Evolutionary conservation across 495 filamentous ascomycete genomes (phyloP).

Genomic region (Hyaloscypha bicolor): DNA sequence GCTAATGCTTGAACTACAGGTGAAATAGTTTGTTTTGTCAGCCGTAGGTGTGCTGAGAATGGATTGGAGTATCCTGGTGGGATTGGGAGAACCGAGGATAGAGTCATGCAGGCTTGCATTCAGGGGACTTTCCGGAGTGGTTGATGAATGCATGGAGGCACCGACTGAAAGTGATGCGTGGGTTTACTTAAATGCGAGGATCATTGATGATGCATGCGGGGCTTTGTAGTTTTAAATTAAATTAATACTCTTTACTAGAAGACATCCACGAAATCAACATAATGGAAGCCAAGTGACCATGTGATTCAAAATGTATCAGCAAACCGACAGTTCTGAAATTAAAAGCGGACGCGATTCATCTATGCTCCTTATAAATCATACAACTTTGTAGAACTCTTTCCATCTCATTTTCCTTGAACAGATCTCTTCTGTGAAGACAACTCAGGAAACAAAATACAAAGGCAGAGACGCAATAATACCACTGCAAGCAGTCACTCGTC

Average conservation of each 20-base stretch:
- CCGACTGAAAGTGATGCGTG: neutral
- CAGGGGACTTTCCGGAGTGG: neutral
- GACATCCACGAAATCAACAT: neutral
- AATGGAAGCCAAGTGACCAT: neutral
- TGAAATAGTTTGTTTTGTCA: neutral
- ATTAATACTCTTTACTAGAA: neutral
- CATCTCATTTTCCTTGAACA: too few relatives aligned
- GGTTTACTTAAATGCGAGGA: neutral
- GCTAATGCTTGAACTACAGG: neutral
- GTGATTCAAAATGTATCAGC: neutral
- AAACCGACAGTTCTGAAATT: too few relatives aligned
- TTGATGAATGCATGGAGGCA: neutral
- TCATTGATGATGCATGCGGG: neutral
- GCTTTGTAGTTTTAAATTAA: neutral
- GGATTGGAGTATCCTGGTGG: neutral
- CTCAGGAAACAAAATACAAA: neutral
- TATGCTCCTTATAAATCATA: too few relatives aligned
- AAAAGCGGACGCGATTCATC: too few relatives aligned
- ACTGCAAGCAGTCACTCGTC: neutral
- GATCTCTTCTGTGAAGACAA: too few relatives aligned
- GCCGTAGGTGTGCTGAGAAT: neutral
- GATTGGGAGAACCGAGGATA: neutral
- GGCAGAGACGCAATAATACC: neutral
- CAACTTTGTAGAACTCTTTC: too few relatives aligned
- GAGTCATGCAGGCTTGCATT: neutral